Evolutionary conservation across 805 yeast genomes (phyloP), one percentile per base, ranked within the genome.

Genomic region (Starmera caribaea): DNA sequence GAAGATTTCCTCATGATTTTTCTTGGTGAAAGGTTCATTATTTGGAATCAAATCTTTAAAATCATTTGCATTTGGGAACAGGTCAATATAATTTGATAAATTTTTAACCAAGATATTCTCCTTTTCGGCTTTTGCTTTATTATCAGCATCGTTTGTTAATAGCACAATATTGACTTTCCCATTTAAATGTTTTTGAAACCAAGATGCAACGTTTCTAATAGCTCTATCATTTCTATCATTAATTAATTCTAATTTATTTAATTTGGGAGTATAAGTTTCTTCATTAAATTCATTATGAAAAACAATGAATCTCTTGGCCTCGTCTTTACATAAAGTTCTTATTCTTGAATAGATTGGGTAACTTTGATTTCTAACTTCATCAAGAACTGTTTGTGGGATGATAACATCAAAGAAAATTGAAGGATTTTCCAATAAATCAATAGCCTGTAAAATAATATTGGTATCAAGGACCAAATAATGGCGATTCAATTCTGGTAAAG

Each of bases 201-300:
- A 92, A 33, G 69, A 55, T 21, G 84, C 79, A 16, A 83, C 75
- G 41, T 69, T 71, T 57, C 97, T 72, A 36, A 92, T 88, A 24
- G 96, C 87, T 47, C 96, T 67, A 59, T 90, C 97, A 53, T 90
- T 90, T 56, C 90, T 72, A 59, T 90, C 97, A 54, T 90, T 87
- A 46, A 84, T 80, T 10, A 81, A 54, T 60, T 92, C 97, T 38
- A 75, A 74, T 31, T 66, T 66, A 28, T 62, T 57, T 27, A 53
- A 39, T 52, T 97, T 74, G 27, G 66, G 67, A 5, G 79, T 68
- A 57, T 68, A 83, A 0, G 97, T 86, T 9, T 71, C 74, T 45
- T 76, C 74, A 48, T 74, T 74, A 60, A 88, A 92, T 60, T 90
- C 97, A 62, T 92, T 92, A 62, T 92, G 97, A 61, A 85, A 92